phyloP scores from a whole-genome alignment of 371 early-diverging fungal genomes.

The Mortierella sp. region DNA sequence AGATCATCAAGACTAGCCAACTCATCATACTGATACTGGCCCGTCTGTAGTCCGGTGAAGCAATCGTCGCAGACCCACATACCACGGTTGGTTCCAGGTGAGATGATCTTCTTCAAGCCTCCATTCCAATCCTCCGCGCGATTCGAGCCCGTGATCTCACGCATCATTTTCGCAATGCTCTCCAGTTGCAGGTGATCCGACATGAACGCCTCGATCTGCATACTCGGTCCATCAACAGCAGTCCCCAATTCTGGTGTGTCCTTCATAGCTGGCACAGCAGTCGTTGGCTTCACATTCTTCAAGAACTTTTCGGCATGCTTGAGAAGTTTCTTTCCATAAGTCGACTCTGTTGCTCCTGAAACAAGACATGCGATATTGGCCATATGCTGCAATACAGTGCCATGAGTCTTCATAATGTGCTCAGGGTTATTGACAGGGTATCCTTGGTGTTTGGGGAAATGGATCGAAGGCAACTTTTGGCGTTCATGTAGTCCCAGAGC shows the following conservation, averaged over 20 bases:
- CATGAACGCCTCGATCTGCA: conserved; percentile 44
- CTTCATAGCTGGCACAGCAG: conserved; percentile 13
- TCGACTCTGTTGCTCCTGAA: conserved; percentile 23
- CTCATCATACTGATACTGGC: conserved; percentile 31
- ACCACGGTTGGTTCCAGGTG: conserved; percentile 31
- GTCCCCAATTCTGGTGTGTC: conserved; percentile 27
- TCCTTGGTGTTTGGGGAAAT: conserved; percentile 41
- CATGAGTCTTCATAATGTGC: conserved; percentile 37
- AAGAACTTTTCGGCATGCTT: conserved; percentile 42
- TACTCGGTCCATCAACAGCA: conserved; percentile 26
- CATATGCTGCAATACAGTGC: conserved; percentile 43
- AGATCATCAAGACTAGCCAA: conserved; percentile 42
- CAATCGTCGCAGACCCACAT: conserved; percentile 52
- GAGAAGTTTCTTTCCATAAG: conserved; percentile 15
- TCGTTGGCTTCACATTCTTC: conserved; percentile 25
- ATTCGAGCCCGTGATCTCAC: conserved; percentile 42
- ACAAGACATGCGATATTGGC: conserved; percentile 36
- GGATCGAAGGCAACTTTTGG: conserved; percentile 18
- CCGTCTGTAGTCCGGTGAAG: conserved; percentile 26
- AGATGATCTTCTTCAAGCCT: conserved; percentile 39
- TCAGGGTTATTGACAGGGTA: conserved; percentile 38
- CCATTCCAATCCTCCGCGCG: conserved; percentile 32
- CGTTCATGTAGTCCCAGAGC: conserved; percentile 34
- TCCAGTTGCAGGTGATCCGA: conserved; percentile 44
- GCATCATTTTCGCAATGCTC: conserved; percentile 25